Conservation (phyloP, 1,284 basidiomycete species). For the Pseudozyma pruni region DNA sequence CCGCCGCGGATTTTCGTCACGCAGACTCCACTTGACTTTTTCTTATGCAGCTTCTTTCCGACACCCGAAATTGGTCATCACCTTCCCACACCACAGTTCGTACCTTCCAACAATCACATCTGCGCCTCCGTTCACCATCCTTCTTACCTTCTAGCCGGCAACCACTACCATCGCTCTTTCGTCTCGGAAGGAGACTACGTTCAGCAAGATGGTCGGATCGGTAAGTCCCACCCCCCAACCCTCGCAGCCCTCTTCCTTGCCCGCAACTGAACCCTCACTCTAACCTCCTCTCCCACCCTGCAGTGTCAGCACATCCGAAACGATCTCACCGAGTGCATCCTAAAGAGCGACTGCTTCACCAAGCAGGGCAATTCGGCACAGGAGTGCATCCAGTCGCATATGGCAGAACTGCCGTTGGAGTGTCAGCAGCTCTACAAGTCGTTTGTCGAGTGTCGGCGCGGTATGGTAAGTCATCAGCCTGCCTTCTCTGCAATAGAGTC, state of each 20-base stretch:
- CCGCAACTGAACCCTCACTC: no score
- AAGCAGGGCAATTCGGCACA: constrained; percentile 44
- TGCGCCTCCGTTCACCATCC: neutral
- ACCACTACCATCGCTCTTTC: no score
- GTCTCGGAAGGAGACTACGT: no score
- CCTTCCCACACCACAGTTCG: neutral
- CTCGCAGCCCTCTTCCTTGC: neutral
- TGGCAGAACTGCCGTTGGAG: constrained; percentile 51
- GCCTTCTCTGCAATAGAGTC: no score
- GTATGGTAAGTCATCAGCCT: constrained; percentile 42
- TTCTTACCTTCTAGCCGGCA: no score
- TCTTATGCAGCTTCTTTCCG: constrained; percentile 9
- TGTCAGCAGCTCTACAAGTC: constrained; percentile 58
- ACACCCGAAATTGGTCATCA: constrained; percentile 17
- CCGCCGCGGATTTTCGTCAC: no score
- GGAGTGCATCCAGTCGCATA: constrained; percentile 53
- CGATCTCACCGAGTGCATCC: constrained; percentile 53
- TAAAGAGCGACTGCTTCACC: constrained; percentile 52
- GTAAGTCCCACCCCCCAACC: constrained; percentile 6
- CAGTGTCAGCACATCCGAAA: constrained; percentile 51
- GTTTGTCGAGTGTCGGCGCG: constrained; percentile 54
- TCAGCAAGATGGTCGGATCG: constrained; percentile 31
- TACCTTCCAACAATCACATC: neutral
- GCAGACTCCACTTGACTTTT: no score
- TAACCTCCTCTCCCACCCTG: neutral